Percentiles rank a stretch among this genome's conserved stretches.
Evolutionary conservation across 2,329 filamentous ascomycete species (phyloP).

Genomic region (Clathrospora elynae): DNA sequence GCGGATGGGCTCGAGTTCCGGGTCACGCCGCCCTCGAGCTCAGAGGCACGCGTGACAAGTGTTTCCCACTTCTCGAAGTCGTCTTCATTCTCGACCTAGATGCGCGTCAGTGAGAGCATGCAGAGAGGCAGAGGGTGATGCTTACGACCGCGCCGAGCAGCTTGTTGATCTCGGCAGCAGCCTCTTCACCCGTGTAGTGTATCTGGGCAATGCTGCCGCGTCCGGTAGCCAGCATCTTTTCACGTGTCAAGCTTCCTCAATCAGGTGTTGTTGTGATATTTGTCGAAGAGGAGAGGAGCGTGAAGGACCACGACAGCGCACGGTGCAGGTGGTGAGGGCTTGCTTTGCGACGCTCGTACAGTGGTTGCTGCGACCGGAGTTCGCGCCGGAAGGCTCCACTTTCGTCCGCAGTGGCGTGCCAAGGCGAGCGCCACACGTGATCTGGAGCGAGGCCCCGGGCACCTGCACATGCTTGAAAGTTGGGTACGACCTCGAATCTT

Average conservation of each 20-base stretch:
- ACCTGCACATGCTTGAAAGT: no score
- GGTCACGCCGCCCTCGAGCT: conserved; percentile 89
- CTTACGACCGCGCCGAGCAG: conserved; percentile 78
- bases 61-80: conserved; percentile 96
- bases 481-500: no score
- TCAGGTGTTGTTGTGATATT: conserved; percentile 7
- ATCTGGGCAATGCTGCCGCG: conserved; percentile 41
- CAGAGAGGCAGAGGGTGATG: conserved; percentile 22
- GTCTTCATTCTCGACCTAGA: conserved; percentile 72
- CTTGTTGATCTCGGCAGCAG: conserved; percentile 70
- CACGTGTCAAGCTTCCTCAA: conserved; percentile 5
- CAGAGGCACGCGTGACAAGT: conserved; percentile 79
- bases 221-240: conserved; percentile 36
- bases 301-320: conserved; percentile 11
- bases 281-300: conserved; percentile 12
- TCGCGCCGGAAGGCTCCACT: conserved; percentile 18
- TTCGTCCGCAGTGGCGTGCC: conserved; percentile 17
- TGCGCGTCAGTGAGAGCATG: conserved; percentile 16
- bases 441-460: no score
- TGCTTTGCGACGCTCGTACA: conserved; percentile 15
- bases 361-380: conserved; percentile 18
- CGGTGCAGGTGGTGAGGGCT: conserved; percentile 16
- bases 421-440: conserved; percentile 12
- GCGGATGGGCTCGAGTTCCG: conserved; percentile 95
- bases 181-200: conserved; percentile 43